Percentiles rank a stretch among this genome's conserved stretches.
phyloP scores from a whole-genome alignment of 495 filamentous ascomycete species.

The Monascus purpureus region DNA sequence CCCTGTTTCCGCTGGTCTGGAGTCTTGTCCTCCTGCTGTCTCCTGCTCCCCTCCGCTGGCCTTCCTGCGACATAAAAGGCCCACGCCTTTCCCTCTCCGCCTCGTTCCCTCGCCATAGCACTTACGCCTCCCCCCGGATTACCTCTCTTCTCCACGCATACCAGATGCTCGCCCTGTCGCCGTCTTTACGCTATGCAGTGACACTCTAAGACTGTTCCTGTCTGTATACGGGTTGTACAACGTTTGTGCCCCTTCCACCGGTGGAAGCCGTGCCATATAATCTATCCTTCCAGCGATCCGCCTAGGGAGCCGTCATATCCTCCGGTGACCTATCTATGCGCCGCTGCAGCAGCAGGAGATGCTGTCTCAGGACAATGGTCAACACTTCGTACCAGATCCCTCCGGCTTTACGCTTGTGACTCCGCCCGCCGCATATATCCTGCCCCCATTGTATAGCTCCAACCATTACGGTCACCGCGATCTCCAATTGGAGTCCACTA shows the following conservation, averaged over 20 bases:
- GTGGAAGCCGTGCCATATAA: not conserved
- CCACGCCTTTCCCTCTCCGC: no score
- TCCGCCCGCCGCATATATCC: conserved; percentile 11
- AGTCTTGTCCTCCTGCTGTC: not conserved
- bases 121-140: not conserved
- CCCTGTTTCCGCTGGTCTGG: not conserved
- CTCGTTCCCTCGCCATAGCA: no score
- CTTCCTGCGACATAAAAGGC: no score
- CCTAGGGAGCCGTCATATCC: conserved; percentile 3
- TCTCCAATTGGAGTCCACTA: no score
- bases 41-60: no score
- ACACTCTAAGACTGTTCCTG: conserved; percentile 6
- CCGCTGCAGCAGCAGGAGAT: conserved; percentile 20
- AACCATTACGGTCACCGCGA: not conserved
- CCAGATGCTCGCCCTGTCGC: no score
- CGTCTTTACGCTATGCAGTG: conserved; percentile 30
- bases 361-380: conserved; percentile 13
- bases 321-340: conserved; percentile 21
- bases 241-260: not conserved
- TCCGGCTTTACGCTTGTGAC: conserved; percentile 9
- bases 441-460: conserved; percentile 5
- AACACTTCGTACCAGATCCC: conserved; percentile 11
- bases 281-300: not conserved
- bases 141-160: not conserved
- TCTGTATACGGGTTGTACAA: not conserved